These are phyloP conservation scores for Musa schizocarpa DNA, from an alignment of 176 grass and related monocot species.

Conservation along the genomic window DNA sequence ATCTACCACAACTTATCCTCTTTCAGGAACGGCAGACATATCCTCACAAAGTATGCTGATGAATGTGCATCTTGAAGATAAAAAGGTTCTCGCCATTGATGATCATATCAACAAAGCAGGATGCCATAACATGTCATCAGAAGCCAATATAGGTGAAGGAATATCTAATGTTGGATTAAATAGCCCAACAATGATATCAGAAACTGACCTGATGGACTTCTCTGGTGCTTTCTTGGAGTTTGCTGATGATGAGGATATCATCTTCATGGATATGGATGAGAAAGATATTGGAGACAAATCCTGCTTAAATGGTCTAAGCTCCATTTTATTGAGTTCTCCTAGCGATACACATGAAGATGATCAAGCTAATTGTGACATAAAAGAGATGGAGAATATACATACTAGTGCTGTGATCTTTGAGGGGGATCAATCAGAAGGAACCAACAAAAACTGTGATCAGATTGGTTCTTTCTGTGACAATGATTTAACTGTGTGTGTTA, in stretches of 20 bases:
- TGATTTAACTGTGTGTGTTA: conserved; percentile 21
- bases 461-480: conserved; percentile 23
- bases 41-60: conserved; percentile 19
- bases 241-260: conserved; percentile 40
- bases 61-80: conserved; percentile 18
- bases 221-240: conserved; percentile 31
- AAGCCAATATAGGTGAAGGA: conserved; percentile 31
- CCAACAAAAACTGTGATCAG: conserved; percentile 34
- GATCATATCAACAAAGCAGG: conserved; percentile 31
- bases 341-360: conserved; percentile 31
- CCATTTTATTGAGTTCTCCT: conserved; percentile 50
- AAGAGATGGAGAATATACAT: conserved; percentile 19
- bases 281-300: conserved; percentile 6
- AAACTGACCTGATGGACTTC: conserved; percentile 62
- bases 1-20: conserved; percentile 28
- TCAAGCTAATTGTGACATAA: conserved; percentile 27
- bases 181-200: conserved; percentile 20
- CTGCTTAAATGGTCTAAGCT: conserved; percentile 4
- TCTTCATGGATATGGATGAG: conserved; percentile 46
- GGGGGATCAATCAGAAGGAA: conserved; percentile 17
- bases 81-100: conserved; percentile 10
- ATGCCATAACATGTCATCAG: conserved; percentile 23
- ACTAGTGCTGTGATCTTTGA: conserved; percentile 22
- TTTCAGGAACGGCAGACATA: conserved; percentile 30
- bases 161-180: conserved; percentile 37